A percentile compares a stretch with the other conserved stretches of the same genome.
Evolutionary conservation across 192 early-diverging fungal species (phyloP).

Genomic region (Podila horticola): DNA sequence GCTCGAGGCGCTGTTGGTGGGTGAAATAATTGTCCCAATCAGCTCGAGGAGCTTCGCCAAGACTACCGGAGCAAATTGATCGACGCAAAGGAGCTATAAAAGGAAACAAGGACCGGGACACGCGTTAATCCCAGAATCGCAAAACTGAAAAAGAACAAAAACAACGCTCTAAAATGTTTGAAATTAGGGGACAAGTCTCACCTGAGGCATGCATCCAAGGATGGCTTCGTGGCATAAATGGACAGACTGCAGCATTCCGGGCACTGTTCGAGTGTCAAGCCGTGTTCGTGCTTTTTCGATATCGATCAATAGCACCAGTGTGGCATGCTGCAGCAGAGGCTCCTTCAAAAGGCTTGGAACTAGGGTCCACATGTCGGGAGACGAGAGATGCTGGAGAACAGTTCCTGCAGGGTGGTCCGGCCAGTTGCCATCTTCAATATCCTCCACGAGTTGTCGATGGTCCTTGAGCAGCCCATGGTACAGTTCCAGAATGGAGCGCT

Average conservation of each 20-base stretch:
- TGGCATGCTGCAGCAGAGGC: conserved; percentile 1
- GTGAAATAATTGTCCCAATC: conserved; percentile 3
- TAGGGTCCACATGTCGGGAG: conserved; percentile 10
- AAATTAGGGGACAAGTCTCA: not conserved
- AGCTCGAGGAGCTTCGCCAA: conserved; percentile 25
- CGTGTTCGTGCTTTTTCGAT: conserved; percentile 14
- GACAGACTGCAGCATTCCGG: not conserved
- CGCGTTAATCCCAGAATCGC: not conserved
- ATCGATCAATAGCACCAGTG: conserved; percentile 29
- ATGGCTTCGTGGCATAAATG: conserved; percentile 9
- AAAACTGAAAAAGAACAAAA: not conserved
- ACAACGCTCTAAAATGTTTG: not conserved
- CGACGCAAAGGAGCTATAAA: conserved; percentile 2
- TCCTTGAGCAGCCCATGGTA: conserved; percentile 28
- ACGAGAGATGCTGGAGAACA: not conserved
- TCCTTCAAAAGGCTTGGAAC: not conserved
- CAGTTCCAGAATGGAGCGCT: conserved; percentile 17
- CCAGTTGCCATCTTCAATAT: not conserved
- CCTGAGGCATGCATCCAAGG: not conserved
- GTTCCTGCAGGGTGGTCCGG: not conserved
- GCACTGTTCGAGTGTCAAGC: not conserved
- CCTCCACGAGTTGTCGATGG: conserved; percentile 13
- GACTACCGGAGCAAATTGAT: not conserved
- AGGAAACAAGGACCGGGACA: not conserved
- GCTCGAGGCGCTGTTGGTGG: not conserved